These are phyloP conservation scores for Iberis pinnata DNA, from an alignment of 345 rosid genomes.

Conservation along the genomic window DNA sequence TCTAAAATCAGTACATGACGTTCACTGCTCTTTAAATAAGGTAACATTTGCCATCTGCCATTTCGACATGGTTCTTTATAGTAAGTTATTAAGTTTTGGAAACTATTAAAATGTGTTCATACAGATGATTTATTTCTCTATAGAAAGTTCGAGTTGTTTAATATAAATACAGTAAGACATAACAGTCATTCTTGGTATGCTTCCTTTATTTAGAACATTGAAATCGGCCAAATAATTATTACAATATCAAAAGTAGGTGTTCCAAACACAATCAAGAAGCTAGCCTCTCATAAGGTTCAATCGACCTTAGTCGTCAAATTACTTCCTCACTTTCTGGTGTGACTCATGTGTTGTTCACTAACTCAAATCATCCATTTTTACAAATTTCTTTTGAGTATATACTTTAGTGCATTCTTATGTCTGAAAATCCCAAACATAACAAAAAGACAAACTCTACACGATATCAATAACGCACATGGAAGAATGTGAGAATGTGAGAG, in stretches of 20 bases:
- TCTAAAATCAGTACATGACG: slow-evolving; percentile 80
- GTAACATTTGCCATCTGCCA: slow-evolving; percentile 27
- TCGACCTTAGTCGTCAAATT: slow-evolving; percentile 96
- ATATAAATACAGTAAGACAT: background rate
- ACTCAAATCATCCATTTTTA: too few species aligned
- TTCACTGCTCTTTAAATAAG: slow-evolving; percentile 89
- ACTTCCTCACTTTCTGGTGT: slow-evolving; percentile 4
- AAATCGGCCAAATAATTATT: slow-evolving; percentile 95
- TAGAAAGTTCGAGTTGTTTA: background rate
- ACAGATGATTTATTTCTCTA: background rate
- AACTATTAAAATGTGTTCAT: background rate
- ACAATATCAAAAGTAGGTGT: slow-evolving; percentile 96
- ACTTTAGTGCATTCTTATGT: background rate
- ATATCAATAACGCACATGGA: too few species aligned
- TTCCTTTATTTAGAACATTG: slow-evolving; percentile 57
- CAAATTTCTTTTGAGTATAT: background rate
- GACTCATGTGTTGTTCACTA: slow-evolving; percentile 1
- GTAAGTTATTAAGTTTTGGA: background rate
- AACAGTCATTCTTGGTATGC: slow-evolving; percentile 9
- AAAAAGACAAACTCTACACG: too few species aligned
- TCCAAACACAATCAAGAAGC: slow-evolving; percentile 87
- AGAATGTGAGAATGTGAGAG: too few species aligned
- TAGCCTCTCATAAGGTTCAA: slow-evolving; percentile 87
- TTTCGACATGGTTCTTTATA: slow-evolving; percentile 3
- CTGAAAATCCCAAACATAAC: background rate